phyloP scores from a whole-genome alignment of 768 basidiomycete species.

The Glaciozyma antarctica region DNA sequence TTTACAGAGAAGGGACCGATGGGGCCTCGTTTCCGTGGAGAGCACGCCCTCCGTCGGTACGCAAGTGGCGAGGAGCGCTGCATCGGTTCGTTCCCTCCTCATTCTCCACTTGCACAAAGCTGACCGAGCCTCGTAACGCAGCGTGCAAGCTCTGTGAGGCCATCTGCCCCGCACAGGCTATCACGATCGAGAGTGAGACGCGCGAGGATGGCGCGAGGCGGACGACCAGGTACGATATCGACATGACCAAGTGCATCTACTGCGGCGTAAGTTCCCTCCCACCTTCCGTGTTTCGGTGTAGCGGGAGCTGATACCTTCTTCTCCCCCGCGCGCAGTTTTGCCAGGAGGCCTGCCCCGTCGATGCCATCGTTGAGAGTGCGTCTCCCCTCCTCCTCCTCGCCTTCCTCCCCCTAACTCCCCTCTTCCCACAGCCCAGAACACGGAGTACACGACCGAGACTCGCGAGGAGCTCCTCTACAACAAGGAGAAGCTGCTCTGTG shows the following conservation, averaged over 20 bases:
- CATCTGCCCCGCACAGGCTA: constrained; percentile 97
- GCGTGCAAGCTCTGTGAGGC: constrained; percentile 99
- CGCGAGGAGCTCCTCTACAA: constrained; percentile 97
- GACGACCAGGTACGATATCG: constrained; percentile 98
- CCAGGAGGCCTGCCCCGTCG: constrained; percentile 98
- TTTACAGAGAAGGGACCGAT: constrained; percentile 79
- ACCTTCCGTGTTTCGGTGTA: background rate
- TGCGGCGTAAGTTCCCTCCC: constrained; percentile 53
- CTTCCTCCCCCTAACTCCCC: background rate
- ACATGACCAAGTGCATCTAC: constrained; percentile 99
- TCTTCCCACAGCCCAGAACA: constrained; percentile 68
- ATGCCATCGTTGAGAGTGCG: constrained; percentile 97
- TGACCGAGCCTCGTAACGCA: constrained; percentile 37
- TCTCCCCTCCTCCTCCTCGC: constrained; percentile 13
- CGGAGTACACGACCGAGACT: constrained; percentile 94
- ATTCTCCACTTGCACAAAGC: background rate
- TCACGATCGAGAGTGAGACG: constrained; percentile 97
- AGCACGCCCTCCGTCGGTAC: constrained; percentile 92
- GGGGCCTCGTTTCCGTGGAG: constrained; percentile 94
- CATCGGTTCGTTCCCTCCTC: constrained; percentile 59
- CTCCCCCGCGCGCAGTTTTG: constrained; percentile 51
- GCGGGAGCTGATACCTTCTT: background rate
- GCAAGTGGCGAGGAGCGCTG: constrained; percentile 97
- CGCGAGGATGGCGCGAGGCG: constrained; percentile 88
- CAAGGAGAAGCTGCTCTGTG: constrained; percentile 90